Evolutionary conservation across 805 yeast species (phyloP), one percentile per base, ranked within the genome.

Genomic region (Suhomyces emberorum): DNA sequence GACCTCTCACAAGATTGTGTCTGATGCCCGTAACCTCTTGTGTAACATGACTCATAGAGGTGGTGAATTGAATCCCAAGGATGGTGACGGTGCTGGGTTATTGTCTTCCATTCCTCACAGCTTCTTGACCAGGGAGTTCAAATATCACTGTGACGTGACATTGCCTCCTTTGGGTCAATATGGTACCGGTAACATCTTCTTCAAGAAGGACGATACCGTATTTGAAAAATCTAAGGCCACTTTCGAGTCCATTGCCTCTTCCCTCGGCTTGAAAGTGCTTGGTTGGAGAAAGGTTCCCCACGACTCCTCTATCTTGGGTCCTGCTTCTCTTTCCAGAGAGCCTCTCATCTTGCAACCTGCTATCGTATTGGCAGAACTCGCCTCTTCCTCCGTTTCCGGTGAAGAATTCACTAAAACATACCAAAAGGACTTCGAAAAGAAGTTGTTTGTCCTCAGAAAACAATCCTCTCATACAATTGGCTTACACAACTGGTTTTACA

Each of bases 11-110:
- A 88, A 89, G 58, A 88, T 91, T 51, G 88, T 91, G 42, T 80
- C 95, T 28, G 98, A 93, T 67, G 96, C 96, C 28, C 72, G 79
- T 49, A 79, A 77, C 57, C 69, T 91, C 53, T 78, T 91, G 37
- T 89, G 98, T 70, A 91, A 93, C 68, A 93, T 91, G 98, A 86
- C 97, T 43, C 98, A 91, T 64, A 80, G 98, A 69, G 98, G 98
- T 58, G 98, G 98, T 27, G 96, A 89, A 42, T 95, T 96, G 41
- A 96, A 89, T 56, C 95, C 97, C 15, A 79, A 88, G 53, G 96
- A 91, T 60, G 98, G 98, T 64, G 98, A 91, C 59, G 98, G 98
- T 65, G 98, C 98, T 18, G 98, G 98, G 62, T 88, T 91, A 43
- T 79, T 91, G 77, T 78, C 93, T 34, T 83, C 95, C 20, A 79